These are phyloP conservation scores for Coprinellus micaceus DNA, from an alignment of 768 basidiomycete genomes.

Conservation along the genomic window DNA sequence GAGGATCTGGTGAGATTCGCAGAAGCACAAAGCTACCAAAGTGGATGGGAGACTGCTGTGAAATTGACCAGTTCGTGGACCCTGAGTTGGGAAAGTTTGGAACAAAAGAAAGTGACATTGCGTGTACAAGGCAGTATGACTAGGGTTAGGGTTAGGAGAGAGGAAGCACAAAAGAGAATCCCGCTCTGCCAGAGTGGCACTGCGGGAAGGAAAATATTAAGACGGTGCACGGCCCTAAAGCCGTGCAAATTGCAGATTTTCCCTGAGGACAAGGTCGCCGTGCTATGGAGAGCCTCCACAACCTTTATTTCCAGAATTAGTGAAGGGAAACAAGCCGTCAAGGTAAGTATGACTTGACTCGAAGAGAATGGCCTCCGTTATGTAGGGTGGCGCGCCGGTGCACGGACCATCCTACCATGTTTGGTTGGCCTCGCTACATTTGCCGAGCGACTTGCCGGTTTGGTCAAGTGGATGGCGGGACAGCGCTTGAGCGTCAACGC, in stretches of 20 bases:
- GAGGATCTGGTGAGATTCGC: background rate
- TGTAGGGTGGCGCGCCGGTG: slow-evolving; percentile 23
- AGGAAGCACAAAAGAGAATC: slow-evolving; percentile 37
- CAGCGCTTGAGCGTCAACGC: background rate
- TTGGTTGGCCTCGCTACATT: slow-evolving; percentile 7
- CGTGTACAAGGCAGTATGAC: too few relatives aligned
- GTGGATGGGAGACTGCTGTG: background rate
- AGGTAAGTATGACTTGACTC: slow-evolving; percentile 52
- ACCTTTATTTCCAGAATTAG: slow-evolving; percentile 53
- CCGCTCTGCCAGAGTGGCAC: slow-evolving; percentile 61
- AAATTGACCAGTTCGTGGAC: too few relatives aligned
- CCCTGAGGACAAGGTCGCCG: slow-evolving; percentile 72
- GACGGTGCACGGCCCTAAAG: slow-evolving; percentile 76
- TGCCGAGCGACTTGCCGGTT: slow-evolving; percentile 1
- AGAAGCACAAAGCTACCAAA: background rate
- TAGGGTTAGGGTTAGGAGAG: slow-evolving; percentile 49
- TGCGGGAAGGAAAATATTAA: slow-evolving; percentile 75
- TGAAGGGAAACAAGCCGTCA: slow-evolving; percentile 61
- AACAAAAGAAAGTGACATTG: too few relatives aligned
- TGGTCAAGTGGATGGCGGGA: background rate
- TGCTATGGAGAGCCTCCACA: slow-evolving; percentile 59
- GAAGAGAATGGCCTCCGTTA: slow-evolving; percentile 5
- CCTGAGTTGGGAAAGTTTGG: background rate
- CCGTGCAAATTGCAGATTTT: slow-evolving; percentile 56
- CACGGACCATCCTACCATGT: slow-evolving; percentile 34